A percentile compares a stretch with the other conserved stretches of the same genome.
These are phyloP conservation scores for Roridomyces roridus DNA, from an alignment of 768 basidiomycete genomes.

Conservation along the genomic window DNA sequence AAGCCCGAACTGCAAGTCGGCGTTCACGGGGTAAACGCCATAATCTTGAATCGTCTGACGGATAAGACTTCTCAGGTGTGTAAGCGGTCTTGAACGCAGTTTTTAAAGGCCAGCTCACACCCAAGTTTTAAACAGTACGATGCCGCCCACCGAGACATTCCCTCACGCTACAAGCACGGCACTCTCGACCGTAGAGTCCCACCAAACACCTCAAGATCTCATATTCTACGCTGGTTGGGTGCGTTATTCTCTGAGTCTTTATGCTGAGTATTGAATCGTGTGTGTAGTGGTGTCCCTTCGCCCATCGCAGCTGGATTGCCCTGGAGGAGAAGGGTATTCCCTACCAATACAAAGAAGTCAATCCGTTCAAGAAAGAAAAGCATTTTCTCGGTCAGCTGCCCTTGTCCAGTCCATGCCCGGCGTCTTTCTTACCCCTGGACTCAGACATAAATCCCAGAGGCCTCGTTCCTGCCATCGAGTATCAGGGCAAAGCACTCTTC, in stretches of 20 bases:
- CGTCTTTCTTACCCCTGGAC: background rate
- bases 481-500: conserved; percentile 65
- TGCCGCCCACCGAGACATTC: conserved; percentile 48
- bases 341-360: conserved; percentile 72
- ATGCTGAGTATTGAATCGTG: background rate
- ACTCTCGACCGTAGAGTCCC: conserved; percentile 54
- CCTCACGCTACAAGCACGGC: conserved; percentile 66
- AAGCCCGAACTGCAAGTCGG: too few relatives aligned
- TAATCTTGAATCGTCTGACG: too few relatives aligned
- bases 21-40: too few relatives aligned
- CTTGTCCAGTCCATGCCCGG: background rate
- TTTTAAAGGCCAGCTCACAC: too few relatives aligned
- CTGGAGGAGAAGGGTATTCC: conserved; percentile 71
- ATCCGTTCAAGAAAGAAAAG: conserved; percentile 73
- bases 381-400: conserved; percentile 54
- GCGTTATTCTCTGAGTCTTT: conserved; percentile 21
- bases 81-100: too few relatives aligned
- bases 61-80: too few relatives aligned
- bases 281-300: conserved; percentile 62
- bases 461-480: conserved; percentile 61
- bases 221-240: conserved; percentile 70
- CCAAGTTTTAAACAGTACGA: too few relatives aligned
- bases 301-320: conserved; percentile 68
- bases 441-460: conserved; percentile 70
- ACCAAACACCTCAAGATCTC: conserved; percentile 58